These are phyloP conservation scores for Neltuma alba DNA, from an alignment of 306 rosid genomes.

Conservation along the genomic window DNA sequence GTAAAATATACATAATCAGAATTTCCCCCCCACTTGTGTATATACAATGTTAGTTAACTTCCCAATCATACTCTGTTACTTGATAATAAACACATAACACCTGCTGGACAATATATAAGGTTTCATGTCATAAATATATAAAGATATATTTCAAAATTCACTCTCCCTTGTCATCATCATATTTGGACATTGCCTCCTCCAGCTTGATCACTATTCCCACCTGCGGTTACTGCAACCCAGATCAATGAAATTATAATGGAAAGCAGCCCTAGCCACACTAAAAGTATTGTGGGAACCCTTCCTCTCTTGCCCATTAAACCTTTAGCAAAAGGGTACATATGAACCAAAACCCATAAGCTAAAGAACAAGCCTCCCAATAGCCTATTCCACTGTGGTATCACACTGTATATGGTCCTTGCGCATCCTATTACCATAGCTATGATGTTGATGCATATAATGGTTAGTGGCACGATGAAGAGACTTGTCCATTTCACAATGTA, in stretches of 20 bases:
- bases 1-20: constrained; percentile 9
- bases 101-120: not conserved
- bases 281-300: constrained; percentile 71
- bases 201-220: not conserved
- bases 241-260: constrained; percentile 77
- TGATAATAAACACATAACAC: not conserved
- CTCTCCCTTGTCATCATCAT: constrained; percentile 17
- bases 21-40: not conserved
- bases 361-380: constrained; percentile 70
- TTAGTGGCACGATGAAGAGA: constrained; percentile 70
- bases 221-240: constrained; percentile 65
- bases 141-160: not conserved
- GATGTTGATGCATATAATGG: constrained; percentile 60
- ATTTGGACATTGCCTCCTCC: constrained; percentile 27
- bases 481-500: constrained; percentile 85
- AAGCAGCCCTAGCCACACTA: constrained; percentile 77
- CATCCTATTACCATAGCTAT: constrained; percentile 63
- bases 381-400: constrained; percentile 78
- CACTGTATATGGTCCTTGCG: constrained; percentile 72
- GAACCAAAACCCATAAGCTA: constrained; percentile 86
- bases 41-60: not conserved
- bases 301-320: constrained; percentile 88
- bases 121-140: not conserved
- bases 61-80: not conserved
- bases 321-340: constrained; percentile 87